Evolutionary conservation across 441 rosid genomes (phyloP).

Genomic region (Kokia cookei): DNA sequence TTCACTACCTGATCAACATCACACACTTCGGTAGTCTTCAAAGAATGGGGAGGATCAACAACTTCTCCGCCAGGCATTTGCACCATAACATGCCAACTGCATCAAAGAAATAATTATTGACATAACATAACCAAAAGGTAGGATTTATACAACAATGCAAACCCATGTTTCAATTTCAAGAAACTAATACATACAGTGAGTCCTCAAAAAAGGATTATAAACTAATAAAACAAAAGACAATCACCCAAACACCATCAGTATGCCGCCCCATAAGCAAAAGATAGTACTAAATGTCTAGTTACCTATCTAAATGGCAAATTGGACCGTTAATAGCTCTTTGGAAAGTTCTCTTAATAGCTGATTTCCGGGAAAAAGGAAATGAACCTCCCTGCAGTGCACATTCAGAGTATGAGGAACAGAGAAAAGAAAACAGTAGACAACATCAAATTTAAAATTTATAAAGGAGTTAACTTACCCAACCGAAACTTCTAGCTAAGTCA

Average conservation of each 20-base stretch:
- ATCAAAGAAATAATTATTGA: conserved; percentile 13
- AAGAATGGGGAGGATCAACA: conserved; percentile 70
- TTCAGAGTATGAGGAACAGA: conserved; percentile 13
- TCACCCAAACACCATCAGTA: background rate
- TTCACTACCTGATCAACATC: conserved; percentile 54
- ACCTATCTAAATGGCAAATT: conserved; percentile 78
- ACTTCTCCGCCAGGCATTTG: conserved; percentile 64
- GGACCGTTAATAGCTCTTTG: conserved; percentile 50
- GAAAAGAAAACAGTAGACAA: conserved; percentile 5
- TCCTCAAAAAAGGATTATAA: background rate
- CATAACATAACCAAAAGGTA: background rate
- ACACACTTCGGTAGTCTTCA: conserved; percentile 54
- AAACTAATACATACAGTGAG: background rate
- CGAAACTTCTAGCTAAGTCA: conserved; percentile 89
- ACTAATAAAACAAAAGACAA: background rate
- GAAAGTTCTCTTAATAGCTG: conserved; percentile 76
- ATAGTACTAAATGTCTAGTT: conserved; percentile 2
- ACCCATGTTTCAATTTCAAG: background rate
- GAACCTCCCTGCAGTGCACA: conserved; percentile 75
- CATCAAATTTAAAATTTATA: background rate
- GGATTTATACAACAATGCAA: background rate
- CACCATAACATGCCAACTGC: conserved; percentile 72
- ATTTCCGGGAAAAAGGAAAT: conserved; percentile 92
- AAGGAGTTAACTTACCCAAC: conserved; percentile 62
- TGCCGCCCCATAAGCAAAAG: background rate